These are phyloP conservation scores for Nosema muscidifuracis DNA, from an alignment of 371 early-diverging fungal species.

Conservation along the genomic window DNA sequence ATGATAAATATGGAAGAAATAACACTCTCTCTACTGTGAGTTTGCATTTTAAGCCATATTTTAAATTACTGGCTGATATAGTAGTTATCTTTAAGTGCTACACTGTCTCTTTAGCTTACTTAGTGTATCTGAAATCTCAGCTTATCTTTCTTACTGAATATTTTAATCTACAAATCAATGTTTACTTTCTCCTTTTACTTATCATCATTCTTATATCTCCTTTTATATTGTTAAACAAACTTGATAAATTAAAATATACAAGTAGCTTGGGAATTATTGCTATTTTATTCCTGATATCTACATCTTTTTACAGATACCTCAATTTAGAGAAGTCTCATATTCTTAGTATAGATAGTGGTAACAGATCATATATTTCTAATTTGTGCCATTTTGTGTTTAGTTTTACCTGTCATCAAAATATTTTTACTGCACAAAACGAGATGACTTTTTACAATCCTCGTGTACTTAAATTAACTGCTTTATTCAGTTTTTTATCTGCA, in stretches of 20 bases:
- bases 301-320: slow-evolving; percentile 13
- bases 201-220: slow-evolving; percentile 23
- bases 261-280: slow-evolving; percentile 36
- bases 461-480: neutral
- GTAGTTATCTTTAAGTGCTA: slow-evolving; percentile 42
- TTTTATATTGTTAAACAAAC: slow-evolving; percentile 22
- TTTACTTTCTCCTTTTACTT: neutral
- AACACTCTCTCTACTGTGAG: slow-evolving; percentile 25
- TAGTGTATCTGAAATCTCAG: slow-evolving; percentile 24
- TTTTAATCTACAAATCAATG: neutral
- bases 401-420: slow-evolving; percentile 53
- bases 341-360: neutral
- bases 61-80: slow-evolving; percentile 25
- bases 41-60: slow-evolving; percentile 7
- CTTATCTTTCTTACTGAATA: neutral
- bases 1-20: slow-evolving; percentile 31
- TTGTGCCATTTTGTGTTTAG: slow-evolving; percentile 45
- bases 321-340: neutral
- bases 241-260: slow-evolving; percentile 30
- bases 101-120: slow-evolving; percentile 28
- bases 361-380: slow-evolving; percentile 1
- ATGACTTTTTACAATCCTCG: neutral
- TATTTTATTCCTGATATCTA: slow-evolving; percentile 20
- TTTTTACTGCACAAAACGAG: slow-evolving; percentile 46
- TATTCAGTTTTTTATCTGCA: neutral